Base-by-base conservation (phyloP, 2,329 filamentous ascomycete genomes). In the Pseudogymnoascus sp. region DNA sequence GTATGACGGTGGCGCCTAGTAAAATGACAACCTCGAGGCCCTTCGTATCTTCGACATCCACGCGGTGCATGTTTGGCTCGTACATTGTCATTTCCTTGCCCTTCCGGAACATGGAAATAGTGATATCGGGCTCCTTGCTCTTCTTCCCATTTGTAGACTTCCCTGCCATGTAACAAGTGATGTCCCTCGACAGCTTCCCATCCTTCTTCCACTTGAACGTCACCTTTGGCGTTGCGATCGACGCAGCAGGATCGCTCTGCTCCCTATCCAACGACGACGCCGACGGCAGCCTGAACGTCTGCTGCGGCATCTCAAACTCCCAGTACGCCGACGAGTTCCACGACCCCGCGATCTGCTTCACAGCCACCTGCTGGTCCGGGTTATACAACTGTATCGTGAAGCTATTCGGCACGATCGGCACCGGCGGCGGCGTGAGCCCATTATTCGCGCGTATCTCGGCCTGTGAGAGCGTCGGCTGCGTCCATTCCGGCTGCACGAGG, bases 301-400 rank as follows among this genome's bases (percentile, higher is more conserved):
- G 87, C 72, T 93, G 86, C 0, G 95, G 95, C 76, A 99, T 87
- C 74, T 93, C 90, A 76, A 99, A 97, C 67, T 95, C 91, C 88
- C 93, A 99, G 62, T 85, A 84, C 62, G 91, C 86, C 13, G 86
- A 87, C 65, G 86, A 88, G 66, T 88, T 92, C 88, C 92, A 96
- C 65, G 87, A 87, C 35, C 89, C 88, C 42, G 87, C 82, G 69
- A 89, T 85, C 70, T 87, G 83, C 69, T 83, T 86, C 36, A 97
- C 83, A 0, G 80, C 70, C 19, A 97, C 80, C 69, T 89, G 83
- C 75, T 95, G 91, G 74, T 97, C 93, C 0, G 95, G 95, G 73
- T 96, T 95, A 80, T 97, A 97, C 2, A 99, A 86, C 70, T 93
- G 88, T 40, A 97, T 82, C n/a, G 83, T 82, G 74, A 97, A 96